Conservation (phyloP, 192 early-diverging fungal genomes). For the Obelidium mucronatum region DNA sequence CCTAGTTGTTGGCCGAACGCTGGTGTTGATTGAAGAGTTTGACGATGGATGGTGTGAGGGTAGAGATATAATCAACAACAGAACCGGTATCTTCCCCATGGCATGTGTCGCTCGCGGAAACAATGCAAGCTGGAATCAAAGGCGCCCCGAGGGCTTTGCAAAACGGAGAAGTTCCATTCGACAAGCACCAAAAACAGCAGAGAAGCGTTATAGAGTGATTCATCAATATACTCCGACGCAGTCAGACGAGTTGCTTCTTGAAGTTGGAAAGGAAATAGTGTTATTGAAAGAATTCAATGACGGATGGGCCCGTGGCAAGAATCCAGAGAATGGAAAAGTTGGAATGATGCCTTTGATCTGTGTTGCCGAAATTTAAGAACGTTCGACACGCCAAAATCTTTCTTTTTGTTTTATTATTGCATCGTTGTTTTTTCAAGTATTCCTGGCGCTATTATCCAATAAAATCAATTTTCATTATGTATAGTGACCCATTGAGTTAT, state of each 20-base stretch:
- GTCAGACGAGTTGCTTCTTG: conserved; percentile 45
- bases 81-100: conserved; percentile 46
- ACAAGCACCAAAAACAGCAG: not conserved
- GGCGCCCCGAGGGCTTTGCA: not conserved
- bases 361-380: conserved; percentile 17
- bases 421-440: no score
- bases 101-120: conserved; percentile 36
- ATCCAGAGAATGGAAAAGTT: conserved; percentile 20
- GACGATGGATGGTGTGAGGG: conserved; percentile 47
- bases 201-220: conserved; percentile 23
- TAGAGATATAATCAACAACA: not conserved
- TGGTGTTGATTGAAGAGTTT: conserved; percentile 43
- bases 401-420: no score
- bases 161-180: not conserved
- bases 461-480: no score
- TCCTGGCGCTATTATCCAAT: no score
- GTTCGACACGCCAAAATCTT: no score
- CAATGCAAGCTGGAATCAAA: not conserved
- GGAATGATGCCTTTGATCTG: conserved; percentile 48
- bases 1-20: conserved; percentile 36
- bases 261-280: conserved; percentile 41
- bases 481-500: no score
- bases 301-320: conserved; percentile 46
- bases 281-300: conserved; percentile 48
- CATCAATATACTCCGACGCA: conserved; percentile 43